Evolutionary conservation across 2,329 filamentous ascomycete species (phyloP).

Genomic region (Penicillium oxalicum): DNA sequence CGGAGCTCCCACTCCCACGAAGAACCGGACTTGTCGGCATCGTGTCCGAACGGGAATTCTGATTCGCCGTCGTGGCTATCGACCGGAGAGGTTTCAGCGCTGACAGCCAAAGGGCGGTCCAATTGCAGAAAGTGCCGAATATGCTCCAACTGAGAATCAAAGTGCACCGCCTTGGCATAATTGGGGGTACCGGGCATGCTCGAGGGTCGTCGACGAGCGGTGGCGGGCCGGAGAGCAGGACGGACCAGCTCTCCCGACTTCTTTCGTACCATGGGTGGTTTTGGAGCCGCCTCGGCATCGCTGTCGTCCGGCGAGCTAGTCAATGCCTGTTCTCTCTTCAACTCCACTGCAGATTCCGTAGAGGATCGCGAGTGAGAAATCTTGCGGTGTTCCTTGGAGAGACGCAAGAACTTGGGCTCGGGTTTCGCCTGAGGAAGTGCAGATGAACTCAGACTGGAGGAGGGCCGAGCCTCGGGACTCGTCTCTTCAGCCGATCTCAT

Average conservation of each 20-base stretch:
- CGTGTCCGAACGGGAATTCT: slow-evolving; percentile 74
- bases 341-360: slow-evolving; percentile 50
- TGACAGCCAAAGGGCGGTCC: slow-evolving; percentile 91
- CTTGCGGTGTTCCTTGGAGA: slow-evolving; percentile 53
- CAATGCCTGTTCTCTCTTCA: slow-evolving; percentile 38
- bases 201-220: slow-evolving; percentile 69
- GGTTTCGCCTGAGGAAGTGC: slow-evolving; percentile 15
- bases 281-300: slow-evolving; percentile 58
- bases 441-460: slow-evolving; percentile 24
- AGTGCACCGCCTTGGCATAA: slow-evolving; percentile 96
- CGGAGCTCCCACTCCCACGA: slow-evolving; percentile 82
- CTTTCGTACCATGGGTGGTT: slow-evolving; percentile 92
- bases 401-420: slow-evolving; percentile 30
- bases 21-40: slow-evolving; percentile 45
- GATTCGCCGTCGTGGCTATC: slow-evolving; percentile 80
- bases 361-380: slow-evolving; percentile 57
- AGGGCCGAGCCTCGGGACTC: slow-evolving; percentile 8
- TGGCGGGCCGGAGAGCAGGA: slow-evolving; percentile 75
- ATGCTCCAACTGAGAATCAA: slow-evolving; percentile 92
- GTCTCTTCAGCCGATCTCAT: slow-evolving; percentile 12
- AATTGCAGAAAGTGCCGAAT: slow-evolving; percentile 93
- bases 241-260: slow-evolving; percentile 96
- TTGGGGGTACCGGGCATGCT: slow-evolving; percentile 98
- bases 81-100: slow-evolving; percentile 83
- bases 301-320: slow-evolving; percentile 42